Evolutionary conservation across 352 stramenopile genomes (phyloP).

Genomic region (Globisporangium emineosum): DNA sequence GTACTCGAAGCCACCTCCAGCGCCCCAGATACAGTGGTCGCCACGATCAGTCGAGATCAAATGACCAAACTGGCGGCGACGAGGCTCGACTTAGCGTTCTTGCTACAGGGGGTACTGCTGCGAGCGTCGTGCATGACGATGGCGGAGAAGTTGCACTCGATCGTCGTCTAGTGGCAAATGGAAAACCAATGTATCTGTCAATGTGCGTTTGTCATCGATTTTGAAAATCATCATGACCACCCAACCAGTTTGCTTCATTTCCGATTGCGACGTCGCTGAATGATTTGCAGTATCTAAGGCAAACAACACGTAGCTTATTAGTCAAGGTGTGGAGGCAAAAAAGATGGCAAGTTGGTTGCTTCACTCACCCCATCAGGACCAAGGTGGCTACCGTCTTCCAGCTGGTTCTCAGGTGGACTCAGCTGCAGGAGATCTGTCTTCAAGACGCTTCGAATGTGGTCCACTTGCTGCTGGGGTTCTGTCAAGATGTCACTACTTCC

Average conservation of each 20-base stretch:
- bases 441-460: constrained; percentile 57
- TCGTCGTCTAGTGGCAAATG: constrained; percentile 17
- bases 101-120: constrained; percentile 55
- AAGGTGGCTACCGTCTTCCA: constrained; percentile 41
- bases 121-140: constrained; percentile 59
- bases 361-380: constrained; percentile 45
- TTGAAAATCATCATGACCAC: not conserved
- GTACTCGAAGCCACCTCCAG: constrained; percentile 46
- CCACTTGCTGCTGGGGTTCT: constrained; percentile 24
- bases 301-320: not conserved
- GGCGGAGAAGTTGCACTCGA: constrained; percentile 40
- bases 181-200: not conserved
- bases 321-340: not conserved
- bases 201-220: not conserved
- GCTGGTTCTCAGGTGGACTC: constrained; percentile 38
- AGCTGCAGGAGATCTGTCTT: constrained; percentile 46
- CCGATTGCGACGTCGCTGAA: constrained; percentile 43
- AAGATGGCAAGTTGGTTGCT: not conserved
- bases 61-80: constrained; percentile 26
- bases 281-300: constrained; percentile 53
- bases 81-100: constrained; percentile 36
- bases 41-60: constrained; percentile 30
- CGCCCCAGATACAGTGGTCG: constrained; percentile 34
- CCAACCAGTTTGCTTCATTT: constrained; percentile 17
- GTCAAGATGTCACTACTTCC: not conserved